A percentile compares a stretch with the other conserved stretches of the same genome.
These are phyloP conservation scores for Rhododendron griersonianum DNA, from an alignment of 148 eudicot genomes.

Conservation along the genomic window DNA sequence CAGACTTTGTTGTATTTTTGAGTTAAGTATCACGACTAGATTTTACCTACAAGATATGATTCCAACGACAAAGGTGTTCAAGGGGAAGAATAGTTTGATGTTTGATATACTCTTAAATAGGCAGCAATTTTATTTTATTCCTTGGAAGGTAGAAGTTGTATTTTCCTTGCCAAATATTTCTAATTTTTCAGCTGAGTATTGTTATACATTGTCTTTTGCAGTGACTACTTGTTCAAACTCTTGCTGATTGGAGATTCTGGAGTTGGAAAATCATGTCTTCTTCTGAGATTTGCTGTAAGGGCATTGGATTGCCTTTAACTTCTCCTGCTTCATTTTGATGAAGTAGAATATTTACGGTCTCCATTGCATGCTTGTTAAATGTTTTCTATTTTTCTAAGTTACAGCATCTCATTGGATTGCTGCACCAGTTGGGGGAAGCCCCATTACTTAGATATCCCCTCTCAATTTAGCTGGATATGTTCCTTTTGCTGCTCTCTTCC, in stretches of 20 bases:
- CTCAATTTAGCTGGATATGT: neutral
- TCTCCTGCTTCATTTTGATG: neutral
- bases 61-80: neutral
- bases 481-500: neutral
- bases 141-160: neutral
- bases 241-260: slow-evolving; percentile 48
- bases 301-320: neutral
- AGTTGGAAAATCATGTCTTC: slow-evolving; percentile 47
- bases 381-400: neutral
- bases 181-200: neutral
- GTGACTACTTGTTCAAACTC: slow-evolving; percentile 51
- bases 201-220: slow-evolving; percentile 11
- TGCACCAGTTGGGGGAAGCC: neutral
- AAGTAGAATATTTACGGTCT: neutral
- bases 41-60: neutral
- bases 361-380: neutral
- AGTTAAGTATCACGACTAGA: neutral
- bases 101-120: neutral
- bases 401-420: neutral
- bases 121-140: neutral
- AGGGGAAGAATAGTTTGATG: neutral
- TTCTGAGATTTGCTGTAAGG: slow-evolving; percentile 44
- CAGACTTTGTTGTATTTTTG: neutral
- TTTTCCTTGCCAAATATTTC: neutral
- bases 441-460: neutral